phyloP scores from a whole-genome alignment of 73 alveolate species.

The Paraurostyla sp. region DNA sequence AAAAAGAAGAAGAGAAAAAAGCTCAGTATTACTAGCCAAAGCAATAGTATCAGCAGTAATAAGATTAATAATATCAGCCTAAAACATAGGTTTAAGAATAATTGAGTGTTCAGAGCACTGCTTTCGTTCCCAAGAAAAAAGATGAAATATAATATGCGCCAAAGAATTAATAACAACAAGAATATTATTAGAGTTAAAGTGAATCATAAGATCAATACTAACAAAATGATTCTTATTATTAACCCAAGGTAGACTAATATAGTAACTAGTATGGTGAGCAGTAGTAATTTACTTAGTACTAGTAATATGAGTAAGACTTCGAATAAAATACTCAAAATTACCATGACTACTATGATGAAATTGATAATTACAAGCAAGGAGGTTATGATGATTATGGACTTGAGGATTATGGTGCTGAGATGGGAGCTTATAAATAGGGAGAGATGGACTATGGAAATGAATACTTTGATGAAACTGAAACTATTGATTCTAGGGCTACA shows the following conservation, averaged over 20 bases:
- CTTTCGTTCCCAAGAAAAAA: constrained; percentile 27
- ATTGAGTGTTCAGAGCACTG: not conserved
- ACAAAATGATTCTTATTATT: not conserved
- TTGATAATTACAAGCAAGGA: not conserved
- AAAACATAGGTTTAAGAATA: not conserved
- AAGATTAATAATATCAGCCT: not conserved
- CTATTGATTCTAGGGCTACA: constrained; percentile 39
- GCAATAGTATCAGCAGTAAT: not conserved
- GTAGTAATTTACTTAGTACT: not conserved
- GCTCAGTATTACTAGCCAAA: not conserved
- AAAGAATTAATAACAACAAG: not conserved
- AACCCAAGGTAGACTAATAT: not conserved
- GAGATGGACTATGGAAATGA: constrained; percentile 55
- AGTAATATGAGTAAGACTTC: not conserved
- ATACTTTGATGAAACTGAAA: constrained; percentile 71
- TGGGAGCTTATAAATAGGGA: not conserved
- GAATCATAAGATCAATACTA: not conserved
- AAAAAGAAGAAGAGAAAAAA: not conserved
- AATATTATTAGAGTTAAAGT: not conserved
- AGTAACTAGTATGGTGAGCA: not conserved
- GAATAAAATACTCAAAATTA: not conserved
- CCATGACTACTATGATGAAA: not conserved
- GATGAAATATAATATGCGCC: constrained; percentile 1
- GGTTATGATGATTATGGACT: not conserved
- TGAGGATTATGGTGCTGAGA: constrained; percentile 21